Evolutionary conservation across 2,329 filamentous ascomycete species (phyloP).

Genomic region (Nothomitra cinnamomea): DNA sequence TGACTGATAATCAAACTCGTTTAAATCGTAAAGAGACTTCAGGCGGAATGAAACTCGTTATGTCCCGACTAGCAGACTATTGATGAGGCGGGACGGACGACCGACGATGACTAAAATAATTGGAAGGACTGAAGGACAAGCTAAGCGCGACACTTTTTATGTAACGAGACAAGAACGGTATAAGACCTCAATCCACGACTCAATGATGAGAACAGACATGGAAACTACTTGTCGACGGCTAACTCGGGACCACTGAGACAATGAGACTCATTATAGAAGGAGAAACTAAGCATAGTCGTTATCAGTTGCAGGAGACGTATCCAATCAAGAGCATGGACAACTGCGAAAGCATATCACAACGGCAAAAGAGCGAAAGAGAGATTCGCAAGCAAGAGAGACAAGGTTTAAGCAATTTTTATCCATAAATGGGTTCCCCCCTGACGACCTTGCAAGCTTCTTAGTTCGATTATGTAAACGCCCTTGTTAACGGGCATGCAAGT

Average conservation of each 20-base stretch:
- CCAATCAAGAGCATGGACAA: neutral
- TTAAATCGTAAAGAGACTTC: neutral
- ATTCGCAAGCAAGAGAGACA: neutral
- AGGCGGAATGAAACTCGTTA: constrained; percentile 1
- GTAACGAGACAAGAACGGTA: neutral
- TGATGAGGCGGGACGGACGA: neutral
- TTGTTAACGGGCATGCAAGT: neutral
- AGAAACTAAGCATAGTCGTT: neutral
- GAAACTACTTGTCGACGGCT: neutral
- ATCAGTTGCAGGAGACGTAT: constrained; percentile 2
- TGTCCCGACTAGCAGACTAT: neutral
- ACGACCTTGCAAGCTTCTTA: neutral
- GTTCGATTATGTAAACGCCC: neutral
- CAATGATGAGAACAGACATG: neutral
- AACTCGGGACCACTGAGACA: neutral
- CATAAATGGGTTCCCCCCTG: neutral
- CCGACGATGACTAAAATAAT: neutral
- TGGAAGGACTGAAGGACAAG: neutral
- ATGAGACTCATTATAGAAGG: constrained; percentile 3
- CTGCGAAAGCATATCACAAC: neutral
- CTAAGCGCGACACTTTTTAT: constrained; percentile 3
- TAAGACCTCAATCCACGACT: neutral
- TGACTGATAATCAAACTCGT: constrained; percentile 1
- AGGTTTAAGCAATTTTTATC: constrained; percentile 1
- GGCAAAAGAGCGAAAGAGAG: neutral